phyloP scores from a whole-genome alignment of 345 rosid species.

The Citrus medica region DNA sequence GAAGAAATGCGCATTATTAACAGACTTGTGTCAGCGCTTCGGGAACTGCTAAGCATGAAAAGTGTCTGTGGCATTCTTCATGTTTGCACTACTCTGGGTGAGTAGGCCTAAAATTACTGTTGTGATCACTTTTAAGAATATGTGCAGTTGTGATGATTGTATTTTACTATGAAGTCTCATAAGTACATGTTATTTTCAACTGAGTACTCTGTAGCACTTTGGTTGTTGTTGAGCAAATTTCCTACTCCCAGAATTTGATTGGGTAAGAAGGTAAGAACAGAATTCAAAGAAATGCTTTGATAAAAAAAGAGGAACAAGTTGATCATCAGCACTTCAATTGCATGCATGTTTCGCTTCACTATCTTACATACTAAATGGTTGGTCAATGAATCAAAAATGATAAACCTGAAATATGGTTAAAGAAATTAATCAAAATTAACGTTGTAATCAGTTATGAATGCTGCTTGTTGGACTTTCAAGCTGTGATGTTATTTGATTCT shows the following conservation, averaged over 20 bases:
- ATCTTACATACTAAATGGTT: background rate
- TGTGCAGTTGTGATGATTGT: background rate
- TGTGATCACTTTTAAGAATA: background rate
- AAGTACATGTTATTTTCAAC: background rate
- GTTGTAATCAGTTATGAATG: background rate
- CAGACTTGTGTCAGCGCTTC: slow-evolving; percentile 72
- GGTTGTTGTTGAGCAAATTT: background rate
- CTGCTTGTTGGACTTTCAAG: background rate
- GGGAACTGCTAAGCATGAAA: slow-evolving; percentile 68
- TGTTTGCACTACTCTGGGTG: slow-evolving; percentile 76
- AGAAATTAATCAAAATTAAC: background rate
- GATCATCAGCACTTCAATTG: background rate
- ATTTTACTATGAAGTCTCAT: background rate
- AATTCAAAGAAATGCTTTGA: background rate
- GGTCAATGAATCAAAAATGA: background rate
- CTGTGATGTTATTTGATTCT: background rate
- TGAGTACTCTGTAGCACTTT: background rate
- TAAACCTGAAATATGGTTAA: background rate
- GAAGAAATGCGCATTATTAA: slow-evolving; percentile 76
- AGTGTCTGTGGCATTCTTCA: slow-evolving; percentile 82
- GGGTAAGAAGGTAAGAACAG: background rate
- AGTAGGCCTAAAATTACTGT: background rate
- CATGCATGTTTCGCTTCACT: background rate
- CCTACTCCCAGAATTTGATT: background rate
- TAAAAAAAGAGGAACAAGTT: background rate